Evolutionary conservation across 371 early-diverging fungal species (phyloP).

Genomic region (Mortierella sp.): DNA sequence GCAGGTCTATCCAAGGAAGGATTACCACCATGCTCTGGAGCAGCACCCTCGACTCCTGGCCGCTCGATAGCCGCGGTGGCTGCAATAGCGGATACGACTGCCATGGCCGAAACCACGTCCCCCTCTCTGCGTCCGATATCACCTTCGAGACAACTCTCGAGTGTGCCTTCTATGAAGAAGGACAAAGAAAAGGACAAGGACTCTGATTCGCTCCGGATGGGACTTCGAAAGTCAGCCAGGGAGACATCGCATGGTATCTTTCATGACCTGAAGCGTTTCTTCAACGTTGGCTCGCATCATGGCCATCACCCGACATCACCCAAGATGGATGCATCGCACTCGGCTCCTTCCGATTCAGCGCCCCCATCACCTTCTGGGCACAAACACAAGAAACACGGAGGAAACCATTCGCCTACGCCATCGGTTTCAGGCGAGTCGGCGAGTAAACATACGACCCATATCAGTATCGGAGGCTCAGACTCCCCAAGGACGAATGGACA

Average conservation of each 20-base stretch:
- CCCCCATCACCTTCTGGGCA: not conserved
- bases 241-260: constrained; percentile 59
- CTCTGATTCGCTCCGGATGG: not conserved
- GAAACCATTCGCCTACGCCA: not conserved
- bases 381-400: not conserved
- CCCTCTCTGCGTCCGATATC: not conserved
- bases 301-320: not conserved
- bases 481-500: not conserved
- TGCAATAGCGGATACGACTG: constrained; percentile 14
- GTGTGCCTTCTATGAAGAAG: constrained; percentile 7
- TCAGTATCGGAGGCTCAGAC: constrained; percentile 8
- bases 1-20: not conserved
- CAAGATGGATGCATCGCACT: not conserved
- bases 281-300: constrained; percentile 24
- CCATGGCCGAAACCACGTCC: constrained; percentile 1
- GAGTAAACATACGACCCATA: too few species aligned
- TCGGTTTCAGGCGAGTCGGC: not conserved
- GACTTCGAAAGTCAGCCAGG: constrained; percentile 15
- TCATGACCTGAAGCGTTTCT: constrained; percentile 64
- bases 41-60: constrained; percentile 33
- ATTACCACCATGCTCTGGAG: not conserved
- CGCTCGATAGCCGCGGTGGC: constrained; percentile 9
- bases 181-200: constrained; percentile 19
- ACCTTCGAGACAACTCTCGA: constrained; percentile 8
- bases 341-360: not conserved